Evolutionary conservation across 2,329 filamentous ascomycete genomes (phyloP), one percentile per base, ranked within the genome.

Genomic region (Alternaria arbusti): DNA sequence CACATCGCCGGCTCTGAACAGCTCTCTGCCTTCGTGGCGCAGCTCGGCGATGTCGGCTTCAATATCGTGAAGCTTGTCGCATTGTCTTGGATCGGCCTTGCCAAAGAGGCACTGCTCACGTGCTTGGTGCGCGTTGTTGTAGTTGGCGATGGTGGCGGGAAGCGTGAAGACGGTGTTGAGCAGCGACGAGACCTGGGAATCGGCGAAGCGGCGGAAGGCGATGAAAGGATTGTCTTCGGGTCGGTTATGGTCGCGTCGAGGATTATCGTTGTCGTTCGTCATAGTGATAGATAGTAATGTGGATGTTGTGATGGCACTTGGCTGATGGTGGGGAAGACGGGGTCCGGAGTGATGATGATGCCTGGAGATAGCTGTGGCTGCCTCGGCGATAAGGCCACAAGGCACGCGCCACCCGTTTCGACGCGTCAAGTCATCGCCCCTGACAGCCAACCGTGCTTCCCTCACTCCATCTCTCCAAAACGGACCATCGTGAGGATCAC

Each of bases 121-220:
- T 20, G 75, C 75, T 30, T 70, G 64, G 49, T 77, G 71, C 13
- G 67, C 72, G 45, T 76, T 74, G 65, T 71, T 75, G 60, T 72
- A 71, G 66, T 71, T 72, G n/a, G 70, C 72, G 47, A 78, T 71
- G 26, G 70, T 75, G 44, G 70, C 71, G 32, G 76, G 73, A 13
- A 78, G 75, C 26, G 83, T 81, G 60, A 85, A 84, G 57, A 88
- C 78, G 17, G 82, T 82, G 65, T 85, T 84, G 59, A 89, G 76
- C 55, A 89, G 76, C 15, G 84, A 84, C 9, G 83, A 84, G 68
- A 89, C 82, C 60, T 87, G 85, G 50, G 85, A 84, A 69, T 90
- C 87, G 59, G 87, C 86, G 74, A 86, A 88, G 65, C 85, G 86
- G 68, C 88, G 87, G 78, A 89, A 89, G 28, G 84, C 81, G 59